Evolutionary conservation across 805 yeast genomes (phyloP).

Genomic region (Yarrowia sp.): DNA sequence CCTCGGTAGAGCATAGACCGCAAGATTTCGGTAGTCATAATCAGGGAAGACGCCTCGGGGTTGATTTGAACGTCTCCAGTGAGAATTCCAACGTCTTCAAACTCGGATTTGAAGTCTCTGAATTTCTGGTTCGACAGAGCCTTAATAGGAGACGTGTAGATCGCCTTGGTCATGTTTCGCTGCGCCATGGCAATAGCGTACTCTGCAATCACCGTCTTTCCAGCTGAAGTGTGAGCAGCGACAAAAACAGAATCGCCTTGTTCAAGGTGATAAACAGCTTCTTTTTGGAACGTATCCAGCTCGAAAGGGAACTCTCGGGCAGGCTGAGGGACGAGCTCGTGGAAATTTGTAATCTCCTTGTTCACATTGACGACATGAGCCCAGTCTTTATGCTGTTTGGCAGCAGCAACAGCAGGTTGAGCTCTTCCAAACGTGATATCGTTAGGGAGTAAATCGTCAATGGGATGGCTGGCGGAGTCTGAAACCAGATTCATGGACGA

Average conservation of each 20-base stretch:
- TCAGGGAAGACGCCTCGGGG: slow-evolving; percentile 91
- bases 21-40: slow-evolving; percentile 96
- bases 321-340: slow-evolving; percentile 85
- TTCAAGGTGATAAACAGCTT: slow-evolving; percentile 92
- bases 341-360: slow-evolving; percentile 78
- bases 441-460: slow-evolving; percentile 51
- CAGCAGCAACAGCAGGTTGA: slow-evolving; percentile 24
- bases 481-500: background rate
- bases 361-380: slow-evolving; percentile 92
- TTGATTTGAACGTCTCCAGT: slow-evolving; percentile 98
- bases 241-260: slow-evolving; percentile 98
- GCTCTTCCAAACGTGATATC: slow-evolving; percentile 50
- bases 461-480: slow-evolving; percentile 32
- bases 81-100: slow-evolving; percentile 86
- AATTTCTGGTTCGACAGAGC: slow-evolving; percentile 88
- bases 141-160: slow-evolving; percentile 93
- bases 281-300: slow-evolving; percentile 91
- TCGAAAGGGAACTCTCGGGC: slow-evolving; percentile 95
- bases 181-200: slow-evolving; percentile 97
- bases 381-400: slow-evolving; percentile 62
- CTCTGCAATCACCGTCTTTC: slow-evolving; percentile 97
- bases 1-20: slow-evolving; percentile 95
- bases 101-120: slow-evolving; percentile 78
- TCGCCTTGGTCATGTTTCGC: slow-evolving; percentile 93
- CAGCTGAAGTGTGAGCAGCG: slow-evolving; percentile 98